These are phyloP conservation scores for Hymenotorrendiella dingleyae DNA, from an alignment of 2,329 filamentous ascomycete species.

Conservation along the genomic window DNA sequence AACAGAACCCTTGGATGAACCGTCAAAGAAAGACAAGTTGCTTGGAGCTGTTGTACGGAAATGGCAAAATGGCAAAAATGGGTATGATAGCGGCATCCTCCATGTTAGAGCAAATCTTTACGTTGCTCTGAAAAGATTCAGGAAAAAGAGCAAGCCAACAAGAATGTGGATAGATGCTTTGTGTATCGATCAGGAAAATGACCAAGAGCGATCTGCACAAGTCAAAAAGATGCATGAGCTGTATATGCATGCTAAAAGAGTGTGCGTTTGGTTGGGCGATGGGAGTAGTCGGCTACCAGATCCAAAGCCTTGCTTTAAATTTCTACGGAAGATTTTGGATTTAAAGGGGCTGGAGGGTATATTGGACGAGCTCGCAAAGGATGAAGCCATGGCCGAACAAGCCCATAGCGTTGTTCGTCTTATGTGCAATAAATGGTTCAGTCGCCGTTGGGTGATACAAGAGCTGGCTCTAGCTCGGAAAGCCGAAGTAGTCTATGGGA, in stretches of 20 bases:
- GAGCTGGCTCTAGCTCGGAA: neutral
- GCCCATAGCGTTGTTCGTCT: neutral
- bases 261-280: conserved; percentile 27
- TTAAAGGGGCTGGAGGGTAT: neutral
- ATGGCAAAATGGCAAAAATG: too few species aligned
- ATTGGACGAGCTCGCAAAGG: neutral
- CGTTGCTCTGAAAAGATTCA: neutral
- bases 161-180: conserved; percentile 28
- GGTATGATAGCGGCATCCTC: neutral
- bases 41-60: neutral
- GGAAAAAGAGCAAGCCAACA: neutral
- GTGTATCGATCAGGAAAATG: conserved; percentile 27
- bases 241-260: conserved; percentile 20
- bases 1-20: neutral
- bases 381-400: neutral
- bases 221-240: conserved; percentile 27
- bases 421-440: conserved; percentile 1
- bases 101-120: neutral
- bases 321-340: neutral
- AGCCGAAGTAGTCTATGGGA: neutral
- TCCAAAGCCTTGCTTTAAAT: neutral
- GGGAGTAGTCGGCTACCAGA: neutral
- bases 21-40: neutral
- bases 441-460: conserved; percentile 2
- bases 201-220: conserved; percentile 21